phyloP scores from a whole-genome alignment of 371 early-diverging fungal genomes.

The Blyttiomyces sp. region DNA sequence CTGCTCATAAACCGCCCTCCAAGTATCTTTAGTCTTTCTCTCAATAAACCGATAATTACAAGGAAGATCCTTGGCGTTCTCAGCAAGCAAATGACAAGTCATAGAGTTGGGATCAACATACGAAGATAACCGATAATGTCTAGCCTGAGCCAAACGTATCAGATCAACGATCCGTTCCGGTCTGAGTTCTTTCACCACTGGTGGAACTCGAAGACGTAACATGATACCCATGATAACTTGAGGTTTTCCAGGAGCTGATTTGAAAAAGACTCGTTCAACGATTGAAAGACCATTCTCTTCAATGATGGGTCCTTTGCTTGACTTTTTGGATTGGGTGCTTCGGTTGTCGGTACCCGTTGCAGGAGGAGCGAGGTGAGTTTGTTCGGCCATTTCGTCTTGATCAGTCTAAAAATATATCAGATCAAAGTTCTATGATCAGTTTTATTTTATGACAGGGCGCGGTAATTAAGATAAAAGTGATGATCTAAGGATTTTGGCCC shows the following conservation, averaged over 20 bases:
- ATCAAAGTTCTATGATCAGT: no score
- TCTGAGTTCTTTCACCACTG: neutral
- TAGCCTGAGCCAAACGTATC: slow-evolving; percentile 22
- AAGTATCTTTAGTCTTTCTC: slow-evolving; percentile 1
- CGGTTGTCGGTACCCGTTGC: no score
- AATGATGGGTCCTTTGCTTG: slow-evolving; percentile 2
- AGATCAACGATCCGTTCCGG: slow-evolving; percentile 33
- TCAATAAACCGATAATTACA: slow-evolving; percentile 21
- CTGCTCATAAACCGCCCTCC: slow-evolving; percentile 21
- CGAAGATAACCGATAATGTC: slow-evolving; percentile 27
- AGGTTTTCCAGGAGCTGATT: slow-evolving; percentile 21
- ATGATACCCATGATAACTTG: slow-evolving; percentile 39
- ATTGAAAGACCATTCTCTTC: slow-evolving; percentile 27
- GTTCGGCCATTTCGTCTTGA: no score
- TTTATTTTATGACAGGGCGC: no score
- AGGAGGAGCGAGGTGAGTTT: neutral
- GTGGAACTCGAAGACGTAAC: slow-evolving; percentile 23
- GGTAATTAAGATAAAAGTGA: no score
- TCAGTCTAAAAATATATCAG: no score
- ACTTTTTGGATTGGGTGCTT: neutral
- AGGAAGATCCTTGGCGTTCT: slow-evolving; percentile 31
- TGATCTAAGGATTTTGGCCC: no score
- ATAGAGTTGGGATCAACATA: slow-evolving; percentile 32
- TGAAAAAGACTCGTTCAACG: slow-evolving; percentile 37
- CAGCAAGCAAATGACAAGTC: slow-evolving; percentile 25